These are phyloP conservation scores for Clavariopsis aquatica DNA, from an alignment of 495 filamentous ascomycete genomes.

Conservation along the genomic window DNA sequence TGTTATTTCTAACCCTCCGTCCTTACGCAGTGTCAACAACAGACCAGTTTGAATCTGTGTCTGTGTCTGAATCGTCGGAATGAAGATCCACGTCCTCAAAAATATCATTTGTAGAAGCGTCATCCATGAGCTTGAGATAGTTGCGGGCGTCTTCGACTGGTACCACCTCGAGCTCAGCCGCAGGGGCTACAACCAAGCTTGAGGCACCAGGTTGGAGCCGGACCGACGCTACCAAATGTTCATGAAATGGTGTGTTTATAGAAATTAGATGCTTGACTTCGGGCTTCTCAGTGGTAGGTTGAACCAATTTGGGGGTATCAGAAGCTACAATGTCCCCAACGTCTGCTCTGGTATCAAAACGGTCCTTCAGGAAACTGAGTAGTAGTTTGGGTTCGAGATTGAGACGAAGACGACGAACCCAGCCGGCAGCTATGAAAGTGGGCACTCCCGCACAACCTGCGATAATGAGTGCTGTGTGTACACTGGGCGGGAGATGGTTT, in stretches of 20 bases:
- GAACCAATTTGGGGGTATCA: neutral
- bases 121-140: neutral
- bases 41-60: neutral
- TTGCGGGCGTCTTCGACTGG: neutral
- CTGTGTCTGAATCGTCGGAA: neutral
- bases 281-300: neutral
- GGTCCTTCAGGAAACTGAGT: too few relatives aligned
- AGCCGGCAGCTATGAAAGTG: neutral
- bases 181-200: neutral
- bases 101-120: too few relatives aligned
- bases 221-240: neutral
- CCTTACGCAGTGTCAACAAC: neutral
- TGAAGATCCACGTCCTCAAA: neutral
- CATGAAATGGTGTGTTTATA: neutral
- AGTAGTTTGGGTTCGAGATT: neutral
- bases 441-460: neutral
- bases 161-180: neutral
- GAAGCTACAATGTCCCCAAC: too few relatives aligned
- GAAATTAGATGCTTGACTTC: neutral
- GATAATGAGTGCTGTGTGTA: neutral
- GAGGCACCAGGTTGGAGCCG: neutral
- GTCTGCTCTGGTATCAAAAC: too few relatives aligned
- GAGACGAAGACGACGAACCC: too few relatives aligned
- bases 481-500: neutral
- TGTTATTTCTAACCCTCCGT: neutral